Conservation (phyloP, 495 filamentous ascomycete genomes). For the Neurospora pannonica region DNA sequence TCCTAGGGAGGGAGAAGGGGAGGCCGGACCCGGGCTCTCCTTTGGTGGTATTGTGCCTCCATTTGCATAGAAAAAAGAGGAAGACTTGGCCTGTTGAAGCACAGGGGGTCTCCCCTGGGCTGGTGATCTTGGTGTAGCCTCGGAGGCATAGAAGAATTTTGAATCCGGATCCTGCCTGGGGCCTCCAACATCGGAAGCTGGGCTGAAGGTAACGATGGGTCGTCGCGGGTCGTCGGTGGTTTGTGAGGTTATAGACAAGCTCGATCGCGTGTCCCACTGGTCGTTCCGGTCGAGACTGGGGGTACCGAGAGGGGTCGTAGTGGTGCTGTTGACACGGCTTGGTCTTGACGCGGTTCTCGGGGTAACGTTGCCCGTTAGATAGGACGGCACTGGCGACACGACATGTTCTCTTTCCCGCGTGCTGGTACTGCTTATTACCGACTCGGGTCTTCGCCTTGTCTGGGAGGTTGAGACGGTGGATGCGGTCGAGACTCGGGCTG, state of each 20-base stretch:
- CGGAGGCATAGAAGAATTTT: slow-evolving; percentile 71
- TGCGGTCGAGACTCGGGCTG: slow-evolving; percentile 11
- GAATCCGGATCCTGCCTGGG: slow-evolving; percentile 32
- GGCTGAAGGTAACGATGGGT: slow-evolving; percentile 23
- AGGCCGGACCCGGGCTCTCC: slow-evolving; percentile 12
- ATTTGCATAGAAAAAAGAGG: slow-evolving; percentile 52
- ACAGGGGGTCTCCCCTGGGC: slow-evolving; percentile 8
- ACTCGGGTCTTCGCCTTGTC: slow-evolving; percentile 19
- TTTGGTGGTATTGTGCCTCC: slow-evolving; percentile 26
- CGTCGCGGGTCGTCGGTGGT: slow-evolving; percentile 21
- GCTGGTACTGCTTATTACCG: neutral
- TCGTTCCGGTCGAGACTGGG: slow-evolving; percentile 37
- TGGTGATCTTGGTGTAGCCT: slow-evolving; percentile 39
- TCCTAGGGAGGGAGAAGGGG: slow-evolving; percentile 26
- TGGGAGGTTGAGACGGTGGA: slow-evolving; percentile 25
- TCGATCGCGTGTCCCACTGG: slow-evolving; percentile 28
- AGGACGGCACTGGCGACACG: slow-evolving; percentile 41
- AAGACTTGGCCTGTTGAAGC: slow-evolving; percentile 21
- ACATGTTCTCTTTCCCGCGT: slow-evolving; percentile 15
- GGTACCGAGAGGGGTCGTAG: slow-evolving; percentile 50
- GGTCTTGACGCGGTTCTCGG: slow-evolving; percentile 60
- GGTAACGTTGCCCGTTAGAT: slow-evolving; percentile 50
- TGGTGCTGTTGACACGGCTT: slow-evolving; percentile 56
- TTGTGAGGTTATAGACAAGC: slow-evolving; percentile 22
- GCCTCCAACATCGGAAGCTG: slow-evolving; percentile 19